Conservation (phyloP, 805 yeast genomes). For the Zygoascus bituminiphila region DNA sequence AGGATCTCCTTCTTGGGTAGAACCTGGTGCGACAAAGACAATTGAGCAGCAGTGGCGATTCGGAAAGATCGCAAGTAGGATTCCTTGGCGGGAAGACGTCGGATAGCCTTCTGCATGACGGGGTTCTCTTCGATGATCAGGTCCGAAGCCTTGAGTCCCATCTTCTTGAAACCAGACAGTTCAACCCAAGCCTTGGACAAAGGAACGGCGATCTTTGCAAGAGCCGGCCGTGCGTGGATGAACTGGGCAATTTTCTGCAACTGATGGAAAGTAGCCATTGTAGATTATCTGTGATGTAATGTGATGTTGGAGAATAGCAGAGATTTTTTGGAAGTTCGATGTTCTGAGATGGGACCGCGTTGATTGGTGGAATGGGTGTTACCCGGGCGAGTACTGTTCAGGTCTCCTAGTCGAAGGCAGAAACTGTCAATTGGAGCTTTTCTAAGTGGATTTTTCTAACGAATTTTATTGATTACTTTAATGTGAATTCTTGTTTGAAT, state of each 20-base stretch:
- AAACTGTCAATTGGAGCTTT: neutral
- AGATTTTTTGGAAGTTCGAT: neutral
- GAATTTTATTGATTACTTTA: no score
- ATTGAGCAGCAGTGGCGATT: slow-evolving; percentile 86
- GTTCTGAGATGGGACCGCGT: neutral
- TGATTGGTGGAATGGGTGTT: slow-evolving; percentile 1
- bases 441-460: no score
- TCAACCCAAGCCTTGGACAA: slow-evolving; percentile 65
- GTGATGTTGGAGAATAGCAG: neutral
- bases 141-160: slow-evolving; percentile 88
- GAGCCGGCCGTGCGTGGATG: slow-evolving; percentile 70
- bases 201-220: slow-evolving; percentile 72
- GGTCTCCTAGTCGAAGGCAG: neutral
- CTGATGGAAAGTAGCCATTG: slow-evolving; percentile 32
- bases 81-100: slow-evolving; percentile 78
- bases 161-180: slow-evolving; percentile 85
- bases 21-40: slow-evolving; percentile 71
- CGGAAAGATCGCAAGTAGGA: slow-evolving; percentile 88
- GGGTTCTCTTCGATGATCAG: slow-evolving; percentile 82
- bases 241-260: slow-evolving; percentile 46
- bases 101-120: slow-evolving; percentile 74
- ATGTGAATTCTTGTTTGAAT: no score
- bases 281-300: slow-evolving; percentile 1
- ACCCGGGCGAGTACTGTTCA: neutral
- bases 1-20: slow-evolving; percentile 74